Conservation (phyloP, 2,329 filamentous ascomycete species). For the Clarireedia sp. region DNA sequence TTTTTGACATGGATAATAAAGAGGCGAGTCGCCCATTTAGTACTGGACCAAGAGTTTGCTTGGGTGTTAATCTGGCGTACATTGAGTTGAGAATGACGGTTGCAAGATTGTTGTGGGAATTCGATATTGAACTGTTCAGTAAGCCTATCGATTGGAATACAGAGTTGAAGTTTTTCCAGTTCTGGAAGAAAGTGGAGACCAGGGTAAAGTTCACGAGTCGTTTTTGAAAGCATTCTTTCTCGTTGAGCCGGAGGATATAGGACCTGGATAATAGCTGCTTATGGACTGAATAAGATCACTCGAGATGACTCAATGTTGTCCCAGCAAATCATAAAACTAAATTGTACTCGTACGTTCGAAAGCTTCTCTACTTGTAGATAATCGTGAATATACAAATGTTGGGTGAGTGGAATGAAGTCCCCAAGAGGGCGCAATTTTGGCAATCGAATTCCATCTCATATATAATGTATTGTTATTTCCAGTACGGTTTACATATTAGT, state of each 20-base stretch:
- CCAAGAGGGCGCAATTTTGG: too few species aligned
- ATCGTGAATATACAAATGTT: too few species aligned
- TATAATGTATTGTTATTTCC: too few species aligned
- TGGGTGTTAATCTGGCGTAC: conserved; percentile 1
- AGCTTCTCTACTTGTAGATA: too few species aligned
- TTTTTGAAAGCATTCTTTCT: background rate
- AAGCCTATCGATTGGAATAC: background rate
- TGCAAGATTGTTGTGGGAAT: background rate
- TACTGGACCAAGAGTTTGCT: background rate
- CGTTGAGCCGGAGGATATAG: too few species aligned
- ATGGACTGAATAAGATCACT: too few species aligned
- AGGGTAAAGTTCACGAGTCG: conserved; percentile 2
- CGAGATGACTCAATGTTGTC: too few species aligned
- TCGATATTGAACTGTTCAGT: background rate
- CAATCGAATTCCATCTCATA: too few species aligned
- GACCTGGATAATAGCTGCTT: too few species aligned
- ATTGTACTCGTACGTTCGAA: too few species aligned
- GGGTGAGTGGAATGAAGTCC: too few species aligned
- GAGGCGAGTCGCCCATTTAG: background rate
- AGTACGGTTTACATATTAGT: background rate
- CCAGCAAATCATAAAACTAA: too few species aligned
- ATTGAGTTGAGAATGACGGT: background rate
- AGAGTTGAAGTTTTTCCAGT: background rate
- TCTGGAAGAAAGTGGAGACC: background rate
- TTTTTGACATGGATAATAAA: background rate